Percentiles rank a stretch among this genome's conserved stretches.
These are phyloP conservation scores for Zalaria obscura DNA, from an alignment of 2,329 filamentous ascomycete species.

Conservation along the genomic window DNA sequence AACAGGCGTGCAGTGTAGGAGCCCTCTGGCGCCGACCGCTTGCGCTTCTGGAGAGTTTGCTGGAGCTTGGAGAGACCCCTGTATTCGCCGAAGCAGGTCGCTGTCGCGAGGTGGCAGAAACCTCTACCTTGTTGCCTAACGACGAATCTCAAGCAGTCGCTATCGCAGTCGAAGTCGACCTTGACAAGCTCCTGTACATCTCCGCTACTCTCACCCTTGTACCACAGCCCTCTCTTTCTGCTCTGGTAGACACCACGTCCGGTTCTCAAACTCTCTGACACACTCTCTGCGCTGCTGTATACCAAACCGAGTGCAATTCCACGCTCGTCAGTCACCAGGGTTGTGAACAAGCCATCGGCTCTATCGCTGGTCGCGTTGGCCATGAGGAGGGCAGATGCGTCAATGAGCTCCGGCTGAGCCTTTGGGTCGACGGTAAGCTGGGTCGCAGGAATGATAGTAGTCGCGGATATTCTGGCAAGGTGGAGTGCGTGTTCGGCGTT, in stretches of 20 bases:
- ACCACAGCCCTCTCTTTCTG: slow-evolving; percentile 87
- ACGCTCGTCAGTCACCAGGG: slow-evolving; percentile 78
- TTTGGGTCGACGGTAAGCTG: slow-evolving; percentile 52
- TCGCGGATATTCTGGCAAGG: slow-evolving; percentile 31
- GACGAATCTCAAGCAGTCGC: slow-evolving; percentile 79
- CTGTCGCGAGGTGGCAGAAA: slow-evolving; percentile 89
- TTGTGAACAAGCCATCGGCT: slow-evolving; percentile 71
- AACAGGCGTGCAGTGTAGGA: slow-evolving; percentile 93
- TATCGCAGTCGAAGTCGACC: slow-evolving; percentile 82
- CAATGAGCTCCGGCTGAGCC: slow-evolving; percentile 45
- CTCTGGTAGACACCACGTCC: slow-evolving; percentile 86
- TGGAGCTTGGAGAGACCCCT: slow-evolving; percentile 71
- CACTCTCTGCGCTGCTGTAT: slow-evolving; percentile 85
- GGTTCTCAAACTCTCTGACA: slow-evolving; percentile 72
- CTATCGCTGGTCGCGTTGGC: slow-evolving; percentile 69
- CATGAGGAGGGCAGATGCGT: slow-evolving; percentile 57
- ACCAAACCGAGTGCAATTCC: slow-evolving; percentile 77
- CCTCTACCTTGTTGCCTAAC: slow-evolving; percentile 77
- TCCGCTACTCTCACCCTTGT: slow-evolving; percentile 89
- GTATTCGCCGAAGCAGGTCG: slow-evolving; percentile 82
- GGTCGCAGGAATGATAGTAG: slow-evolving; percentile 62
- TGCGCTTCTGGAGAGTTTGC: slow-evolving; percentile 71
- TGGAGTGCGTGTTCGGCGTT: slow-evolving; percentile 24
- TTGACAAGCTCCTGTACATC: slow-evolving; percentile 82
- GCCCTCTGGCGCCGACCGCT: slow-evolving; percentile 66